Evolutionary conservation across 768 basidiomycete species (phyloP).

Genomic region (Pleurotus tuber-regium): DNA sequence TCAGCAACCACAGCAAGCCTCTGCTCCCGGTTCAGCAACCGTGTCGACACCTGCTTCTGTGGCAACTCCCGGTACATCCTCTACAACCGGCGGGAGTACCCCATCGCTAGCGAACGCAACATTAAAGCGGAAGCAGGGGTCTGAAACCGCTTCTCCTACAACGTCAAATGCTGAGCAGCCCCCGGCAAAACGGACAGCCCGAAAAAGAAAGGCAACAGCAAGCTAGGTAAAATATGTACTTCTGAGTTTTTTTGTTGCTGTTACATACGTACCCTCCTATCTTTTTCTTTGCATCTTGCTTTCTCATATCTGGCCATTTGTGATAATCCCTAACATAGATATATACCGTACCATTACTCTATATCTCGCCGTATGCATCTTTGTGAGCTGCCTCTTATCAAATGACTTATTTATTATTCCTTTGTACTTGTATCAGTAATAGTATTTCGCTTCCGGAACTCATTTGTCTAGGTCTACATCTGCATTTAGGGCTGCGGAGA

Average conservation of each 20-base stretch:
- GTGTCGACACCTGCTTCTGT: slow-evolving; percentile 30
- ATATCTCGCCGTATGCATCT: slow-evolving; percentile 9
- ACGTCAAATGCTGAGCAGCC: slow-evolving; percentile 43
- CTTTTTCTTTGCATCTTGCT: slow-evolving; percentile 21
- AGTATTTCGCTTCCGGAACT: slow-evolving; percentile 5
- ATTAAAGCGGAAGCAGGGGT: slow-evolving; percentile 54
- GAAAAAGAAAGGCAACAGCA: slow-evolving; percentile 54
- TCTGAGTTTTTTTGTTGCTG: slow-evolving; percentile 13
- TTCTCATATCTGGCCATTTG: slow-evolving; percentile 13
- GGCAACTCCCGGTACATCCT: slow-evolving; percentile 27
- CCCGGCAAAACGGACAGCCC: slow-evolving; percentile 45
- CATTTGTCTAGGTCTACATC: background rate
- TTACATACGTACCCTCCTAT: slow-evolving; percentile 20
- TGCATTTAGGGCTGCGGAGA: too few species aligned
- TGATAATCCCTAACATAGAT: slow-evolving; percentile 15
- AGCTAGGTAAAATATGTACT: slow-evolving; percentile 40
- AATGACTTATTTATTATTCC: slow-evolving; percentile 26
- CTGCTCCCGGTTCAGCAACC: slow-evolving; percentile 30
- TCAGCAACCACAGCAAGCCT: slow-evolving; percentile 16
- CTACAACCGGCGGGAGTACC: slow-evolving; percentile 44
- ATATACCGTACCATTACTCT: slow-evolving; percentile 12
- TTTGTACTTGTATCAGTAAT: slow-evolving; percentile 18
- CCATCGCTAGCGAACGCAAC: slow-evolving; percentile 46
- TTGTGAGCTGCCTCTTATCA: slow-evolving; percentile 23
- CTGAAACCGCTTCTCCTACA: slow-evolving; percentile 49